A percentile compares a stretch with the other conserved stretches of the same genome.
These are phyloP conservation scores for Podospora pseudocomata DNA, from an alignment of 495 filamentous ascomycete species.

Conservation along the genomic window DNA sequence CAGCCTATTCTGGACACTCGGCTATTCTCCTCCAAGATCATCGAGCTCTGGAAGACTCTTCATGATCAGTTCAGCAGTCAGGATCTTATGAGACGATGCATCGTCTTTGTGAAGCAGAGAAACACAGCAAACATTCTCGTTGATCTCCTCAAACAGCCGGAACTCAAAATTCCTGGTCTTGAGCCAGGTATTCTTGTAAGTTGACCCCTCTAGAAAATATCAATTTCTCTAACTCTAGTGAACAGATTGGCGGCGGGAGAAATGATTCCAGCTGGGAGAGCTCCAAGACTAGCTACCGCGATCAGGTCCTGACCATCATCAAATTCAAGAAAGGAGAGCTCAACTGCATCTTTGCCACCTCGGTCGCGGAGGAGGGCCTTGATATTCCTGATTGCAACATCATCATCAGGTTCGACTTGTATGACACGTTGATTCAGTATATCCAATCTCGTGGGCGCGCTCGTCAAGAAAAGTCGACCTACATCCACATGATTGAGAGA, in stretches of 20 bases:
- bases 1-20: constrained; percentile 39
- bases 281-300: constrained; percentile 58
- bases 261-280: constrained; percentile 27
- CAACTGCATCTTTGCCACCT: constrained; percentile 90
- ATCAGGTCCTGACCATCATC: constrained; percentile 71
- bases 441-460: constrained; percentile 93
- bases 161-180: constrained; percentile 56
- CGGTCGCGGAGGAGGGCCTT: constrained; percentile 90
- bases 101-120: constrained; percentile 80
- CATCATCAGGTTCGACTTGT: constrained; percentile 87
- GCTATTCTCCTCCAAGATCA: constrained; percentile 69
- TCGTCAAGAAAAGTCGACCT: constrained; percentile 69
- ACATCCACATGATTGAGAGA: constrained; percentile 76
- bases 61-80: constrained; percentile 50
- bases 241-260: constrained; percentile 30
- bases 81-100: constrained; percentile 63
- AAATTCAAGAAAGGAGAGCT: constrained; percentile 75
- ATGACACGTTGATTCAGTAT: constrained; percentile 87
- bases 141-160: constrained; percentile 56
- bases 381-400: constrained; percentile 96
- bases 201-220: background rate
- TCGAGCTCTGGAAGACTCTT: constrained; percentile 57
- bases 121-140: constrained; percentile 71
- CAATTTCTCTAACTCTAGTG: background rate
- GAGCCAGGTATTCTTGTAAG: constrained; percentile 55